Evolutionary conservation across 352 stramenopile genomes (phyloP), one percentile per base, ranked within the genome.

Genomic region (Globisporangium spinosum): DNA sequence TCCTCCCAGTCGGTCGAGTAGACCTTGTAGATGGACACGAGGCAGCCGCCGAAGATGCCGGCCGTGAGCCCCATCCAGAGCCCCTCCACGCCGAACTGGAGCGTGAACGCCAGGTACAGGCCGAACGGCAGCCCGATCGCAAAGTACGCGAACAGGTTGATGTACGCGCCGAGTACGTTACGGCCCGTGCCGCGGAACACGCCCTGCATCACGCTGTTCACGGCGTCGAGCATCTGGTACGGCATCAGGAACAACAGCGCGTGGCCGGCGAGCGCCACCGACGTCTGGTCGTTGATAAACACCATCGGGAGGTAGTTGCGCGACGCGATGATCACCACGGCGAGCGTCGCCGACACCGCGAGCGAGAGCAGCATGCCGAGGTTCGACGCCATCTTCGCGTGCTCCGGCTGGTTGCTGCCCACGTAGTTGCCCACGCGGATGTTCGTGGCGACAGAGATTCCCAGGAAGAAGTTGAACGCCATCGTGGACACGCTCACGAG

Each of bases 381-480:
- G 7, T 68, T 83, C 53, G 90, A 87, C 22, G 77, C 86, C 68
- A 89, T 69, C 71, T 95, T 93, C 35, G 92, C 92, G 68, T 97
- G 88, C 32, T 93, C 76, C 22, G 89, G 80, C 58, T 89, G 77
- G 72, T 95, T 90, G 34, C 80, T 83, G 40, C 90, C 89, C 0
- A 93, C 79, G 68, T 93, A 89, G 43, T 89, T 89, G 45, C 91
- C 89, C 12, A 90, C 84, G 8, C 90, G 88, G 34, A 95, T 86
- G 58, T 94, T 95, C 8, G 77, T 77, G 23, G 92, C 86, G 62
- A 95, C 78, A 1, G 77, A 82, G 34, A 96, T 88, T 25, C 89
- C 88, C 22, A 94, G 70, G 73, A 96, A 93, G 35, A 93, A 78
- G 68, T 90, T 90, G 66, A 89, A 94, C 55, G 77, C 75, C 60